Evolutionary conservation across 257 asterid species (phyloP), one percentile per base, ranked within the genome.

Genomic region (Plantago ovata): DNA sequence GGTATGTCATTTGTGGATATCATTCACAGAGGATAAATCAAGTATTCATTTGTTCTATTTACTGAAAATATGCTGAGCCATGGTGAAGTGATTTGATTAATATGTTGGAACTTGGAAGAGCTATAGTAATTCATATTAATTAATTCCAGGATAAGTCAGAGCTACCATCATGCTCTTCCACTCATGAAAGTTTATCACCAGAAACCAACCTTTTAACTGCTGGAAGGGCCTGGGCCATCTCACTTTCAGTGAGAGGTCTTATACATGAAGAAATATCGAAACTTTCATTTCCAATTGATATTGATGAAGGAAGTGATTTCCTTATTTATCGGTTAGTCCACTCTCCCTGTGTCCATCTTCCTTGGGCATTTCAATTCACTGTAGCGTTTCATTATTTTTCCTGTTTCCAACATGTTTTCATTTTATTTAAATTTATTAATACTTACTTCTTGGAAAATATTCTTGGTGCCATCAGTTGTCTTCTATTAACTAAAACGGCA

Each of bases 191-290:
- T 75, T 73, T 78, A 46, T 61, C 77, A 28, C 42, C 73, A 23
- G 73, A 66, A 24, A 58, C 73, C 53, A 47, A 65, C 68, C 89
- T 93, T 76, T 70, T 93, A 73, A 88, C 79, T 48, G 46, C 73
- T 50, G 95, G 97, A 71, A 77, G 80, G 75, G 98, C 96, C 38
- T 89, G 98, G 98, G 87, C 94, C 32, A 64, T 93, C 72, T 89
- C 98, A 38, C 95, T 93, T 53, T 72, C 95, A 13, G 68, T 79
- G 71, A 79, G 86, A 72, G 68, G 85, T 70, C 51, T 75, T 69
- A 59, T 80, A 28, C 19, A 52, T 36, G 98, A 86, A 21, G 97
- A 89, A 70, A 70, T 92, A 49, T 79, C 81, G 60, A 77, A 84
- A 67, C 64, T 61, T 56, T 92, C 91, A 66, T 89, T 92, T 56